A percentile compares a stretch with the other conserved stretches of the same genome.
These are phyloP conservation scores for Coniochaeta ligniaria DNA, from an alignment of 2,329 filamentous ascomycete species.

Conservation along the genomic window DNA sequence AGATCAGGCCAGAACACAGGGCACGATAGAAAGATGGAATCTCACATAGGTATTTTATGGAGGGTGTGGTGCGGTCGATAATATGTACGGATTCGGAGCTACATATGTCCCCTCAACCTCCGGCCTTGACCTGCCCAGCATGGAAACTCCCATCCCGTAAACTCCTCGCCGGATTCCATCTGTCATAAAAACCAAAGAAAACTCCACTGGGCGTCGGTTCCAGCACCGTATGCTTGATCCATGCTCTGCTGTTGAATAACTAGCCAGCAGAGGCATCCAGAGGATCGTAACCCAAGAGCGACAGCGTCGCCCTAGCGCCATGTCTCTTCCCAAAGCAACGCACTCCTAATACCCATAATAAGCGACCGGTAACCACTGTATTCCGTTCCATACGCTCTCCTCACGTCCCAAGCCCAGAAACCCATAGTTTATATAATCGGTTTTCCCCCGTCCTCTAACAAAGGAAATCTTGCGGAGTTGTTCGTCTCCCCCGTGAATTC, in stretches of 20 bases:
- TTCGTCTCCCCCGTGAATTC: not conserved
- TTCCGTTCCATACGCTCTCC: not conserved
- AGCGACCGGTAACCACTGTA: not conserved
- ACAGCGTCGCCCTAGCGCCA: not conserved
- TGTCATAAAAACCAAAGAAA: not conserved
- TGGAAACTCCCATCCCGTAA: not conserved
- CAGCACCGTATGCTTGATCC: not conserved
- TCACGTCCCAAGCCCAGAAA: not conserved
- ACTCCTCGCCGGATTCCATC: not conserved
- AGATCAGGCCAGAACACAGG: not conserved
- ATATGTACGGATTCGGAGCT: not conserved
- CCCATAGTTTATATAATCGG: not conserved
- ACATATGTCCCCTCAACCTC: not conserved
- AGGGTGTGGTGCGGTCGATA: not conserved
- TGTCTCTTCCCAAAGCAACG: not conserved
- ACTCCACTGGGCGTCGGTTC: not conserved
- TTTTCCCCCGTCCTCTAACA: not conserved
- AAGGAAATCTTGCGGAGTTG: not conserved
- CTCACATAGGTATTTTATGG: not conserved
- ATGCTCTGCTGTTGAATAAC: not conserved
- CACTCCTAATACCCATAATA: not conserved
- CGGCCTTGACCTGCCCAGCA: not conserved
- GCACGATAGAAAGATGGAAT: not conserved
- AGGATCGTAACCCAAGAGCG: not conserved
- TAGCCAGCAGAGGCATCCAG: not conserved